These are phyloP conservation scores for Amanita fuliginea DNA, from an alignment of 768 basidiomycete genomes.

Conservation along the genomic window DNA sequence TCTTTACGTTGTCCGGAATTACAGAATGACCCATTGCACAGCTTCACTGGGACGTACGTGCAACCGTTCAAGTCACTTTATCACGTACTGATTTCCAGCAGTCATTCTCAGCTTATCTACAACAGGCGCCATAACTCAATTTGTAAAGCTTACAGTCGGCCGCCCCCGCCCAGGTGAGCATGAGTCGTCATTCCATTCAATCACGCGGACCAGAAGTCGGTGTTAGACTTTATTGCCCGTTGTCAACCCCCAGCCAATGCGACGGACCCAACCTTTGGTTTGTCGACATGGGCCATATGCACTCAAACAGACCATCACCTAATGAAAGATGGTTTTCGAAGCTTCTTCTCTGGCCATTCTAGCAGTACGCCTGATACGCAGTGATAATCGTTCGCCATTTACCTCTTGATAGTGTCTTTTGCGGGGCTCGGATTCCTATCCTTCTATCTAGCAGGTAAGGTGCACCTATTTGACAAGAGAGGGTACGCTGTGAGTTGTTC, in stretches of 20 bases:
- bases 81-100: slow-evolving; percentile 13
- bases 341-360: slow-evolving; percentile 88
- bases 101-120: slow-evolving; percentile 54
- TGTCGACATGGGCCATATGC: slow-evolving; percentile 72
- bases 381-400: not conserved
- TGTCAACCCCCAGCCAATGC: slow-evolving; percentile 63
- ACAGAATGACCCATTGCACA: slow-evolving; percentile 11
- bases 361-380: slow-evolving; percentile 41
- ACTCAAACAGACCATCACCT: slow-evolving; percentile 50
- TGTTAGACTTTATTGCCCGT: slow-evolving; percentile 45
- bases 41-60: slow-evolving; percentile 32
- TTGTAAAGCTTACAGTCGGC: slow-evolving; percentile 80
- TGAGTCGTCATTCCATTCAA: not conserved
- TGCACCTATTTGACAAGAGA: slow-evolving; percentile 78
- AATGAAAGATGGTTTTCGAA: slow-evolving; percentile 78
- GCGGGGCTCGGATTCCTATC: slow-evolving; percentile 85
- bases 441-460: slow-evolving; percentile 85
- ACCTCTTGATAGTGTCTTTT: slow-evolving; percentile 58
- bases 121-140: slow-evolving; percentile 78
- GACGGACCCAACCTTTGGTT: slow-evolving; percentile 56
- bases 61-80: not conserved
- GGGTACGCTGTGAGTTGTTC: slow-evolving; percentile 50
- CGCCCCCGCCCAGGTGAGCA: slow-evolving; percentile 72
- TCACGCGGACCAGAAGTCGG: not conserved
- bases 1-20: slow-evolving; percentile 9